Evolutionary conservation across 2,329 filamentous ascomycete genomes (phyloP).

Genomic region (Exophiala sp.): DNA sequence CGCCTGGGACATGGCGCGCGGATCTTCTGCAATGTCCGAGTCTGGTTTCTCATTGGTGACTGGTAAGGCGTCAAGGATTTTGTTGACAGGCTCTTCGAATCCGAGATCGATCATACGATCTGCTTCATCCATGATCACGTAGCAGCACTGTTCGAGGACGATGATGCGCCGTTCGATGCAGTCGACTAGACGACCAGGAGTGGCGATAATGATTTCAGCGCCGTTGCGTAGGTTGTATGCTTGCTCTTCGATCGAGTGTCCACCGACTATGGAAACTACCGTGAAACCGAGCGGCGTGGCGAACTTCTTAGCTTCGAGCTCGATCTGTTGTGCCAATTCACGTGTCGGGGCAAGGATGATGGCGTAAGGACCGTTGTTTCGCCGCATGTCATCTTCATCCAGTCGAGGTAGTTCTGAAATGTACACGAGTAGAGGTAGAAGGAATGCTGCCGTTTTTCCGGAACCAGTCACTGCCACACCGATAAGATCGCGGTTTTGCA

Average conservation of each 20-base stretch:
- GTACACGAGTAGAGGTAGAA: slow-evolving; percentile 88
- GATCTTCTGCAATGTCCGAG: slow-evolving; percentile 83
- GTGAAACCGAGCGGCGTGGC: slow-evolving; percentile 86
- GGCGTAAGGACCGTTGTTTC: slow-evolving; percentile 95
- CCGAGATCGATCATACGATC: slow-evolving; percentile 99
- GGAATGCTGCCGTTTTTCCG: slow-evolving; percentile 94
- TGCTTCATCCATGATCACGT: slow-evolving; percentile 98
- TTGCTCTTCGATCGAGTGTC: slow-evolving; percentile 91
- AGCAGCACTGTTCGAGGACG: slow-evolving; percentile 93
- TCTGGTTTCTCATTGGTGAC: slow-evolving; percentile 94
- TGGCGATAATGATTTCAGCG: slow-evolving; percentile 97
- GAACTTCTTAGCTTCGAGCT: slow-evolving; percentile 89
- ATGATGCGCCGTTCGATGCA: slow-evolving; percentile 91
- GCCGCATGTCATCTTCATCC: slow-evolving; percentile 74
- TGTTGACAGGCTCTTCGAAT: slow-evolving; percentile 96
- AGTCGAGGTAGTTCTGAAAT: slow-evolving; percentile 86
- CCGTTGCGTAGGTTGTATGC: slow-evolving; percentile 85
- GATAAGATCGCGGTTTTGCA: slow-evolving; percentile 92
- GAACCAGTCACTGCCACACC: slow-evolving; percentile 97
- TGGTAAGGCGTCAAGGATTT: slow-evolving; percentile 91
- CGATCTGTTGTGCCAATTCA: slow-evolving; percentile 96
- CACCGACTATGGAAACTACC: slow-evolving; percentile 96
- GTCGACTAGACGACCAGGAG: slow-evolving; percentile 91
- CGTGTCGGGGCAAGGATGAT: slow-evolving; percentile 94
- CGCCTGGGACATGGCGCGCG: slow-evolving; percentile 76